Evolutionary conservation across 1,284 basidiomycete species (phyloP), one percentile per base, ranked within the genome.

Genomic region (Filobasidium uniguttulatum): DNA sequence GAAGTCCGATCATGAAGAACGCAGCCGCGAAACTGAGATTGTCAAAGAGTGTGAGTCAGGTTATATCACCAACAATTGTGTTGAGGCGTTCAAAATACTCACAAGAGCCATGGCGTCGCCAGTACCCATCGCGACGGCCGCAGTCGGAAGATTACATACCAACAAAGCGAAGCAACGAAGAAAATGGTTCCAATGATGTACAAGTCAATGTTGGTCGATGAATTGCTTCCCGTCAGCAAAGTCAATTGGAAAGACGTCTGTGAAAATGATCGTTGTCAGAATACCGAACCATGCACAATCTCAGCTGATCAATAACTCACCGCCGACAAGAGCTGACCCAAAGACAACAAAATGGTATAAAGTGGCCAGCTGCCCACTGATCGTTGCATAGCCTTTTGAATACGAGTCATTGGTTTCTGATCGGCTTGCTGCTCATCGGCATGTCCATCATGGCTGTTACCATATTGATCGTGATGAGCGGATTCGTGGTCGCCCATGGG

Each of bases 241-340:
- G 85, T 89, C 60, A 91, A 83, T 70, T 93, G 88, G 79, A 91
- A 93, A 63, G 87, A 90, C n/a, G 87, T 89, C 33, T 67, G 50
- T 12, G 15, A 5, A n/a, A 36, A 9, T 33, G 14, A 38, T 14
- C 20, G 2, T 26, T 82, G 55, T 80, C 79, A 56, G 85, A 65
- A 79, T 85, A 81, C 53, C 5, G 40, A 44, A 48, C n/a, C n/a
- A n/a, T n/a, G n/a, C n/a, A n/a, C n/a, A n/a, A n/a, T n/a, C n/a
- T n/a, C n/a, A n/a, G n/a, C 19, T 9, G 19, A 41, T 23, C 34
- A 38, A 35, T 14, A 37, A 34, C 23, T 36, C n/a, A 45, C 55
- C 20, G 57, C 56, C n/a, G 49, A 46, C 56, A 76, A 54, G 44
- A 80, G 78, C 73, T 88, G 87, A 45, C 87, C 88, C 34, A 84